These are phyloP conservation scores for Kazachstania africana DNA, from an alignment of 805 yeast species.

Conservation along the genomic window DNA sequence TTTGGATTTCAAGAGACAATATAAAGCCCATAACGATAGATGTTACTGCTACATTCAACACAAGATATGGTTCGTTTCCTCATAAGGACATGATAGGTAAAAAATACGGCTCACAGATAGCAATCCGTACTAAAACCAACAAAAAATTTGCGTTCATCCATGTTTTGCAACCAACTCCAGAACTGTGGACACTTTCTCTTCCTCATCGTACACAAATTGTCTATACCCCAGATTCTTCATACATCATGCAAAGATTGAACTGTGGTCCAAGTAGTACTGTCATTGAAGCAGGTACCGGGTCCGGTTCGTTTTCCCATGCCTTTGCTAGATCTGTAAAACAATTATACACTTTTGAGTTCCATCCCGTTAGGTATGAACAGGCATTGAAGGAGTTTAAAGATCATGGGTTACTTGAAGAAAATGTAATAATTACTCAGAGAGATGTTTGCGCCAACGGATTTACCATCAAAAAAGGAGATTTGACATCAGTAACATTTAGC, in stretches of 20 bases:
- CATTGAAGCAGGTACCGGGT: conserved; percentile 96
- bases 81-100: conserved; percentile 74
- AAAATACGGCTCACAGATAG: conserved; percentile 75
- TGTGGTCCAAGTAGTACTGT: conserved; percentile 67
- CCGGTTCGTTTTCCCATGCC: conserved; percentile 91
- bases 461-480: conserved; percentile 29
- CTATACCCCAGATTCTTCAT: conserved; percentile 89
- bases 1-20: conserved; percentile 71
- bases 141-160: conserved; percentile 65
- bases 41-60: conserved; percentile 53
- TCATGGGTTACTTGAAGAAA: conserved; percentile 46
- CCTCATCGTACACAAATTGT: conserved; percentile 98
- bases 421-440: conserved; percentile 69
- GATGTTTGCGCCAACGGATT: conserved; percentile 91
- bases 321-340: conserved; percentile 76
- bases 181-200: conserved; percentile 87
- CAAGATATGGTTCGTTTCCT: conserved; percentile 84
- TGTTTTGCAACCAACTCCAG: conserved; percentile 84
- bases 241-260: conserved; percentile 70
- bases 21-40: conserved; percentile 63
- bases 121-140: conserved; percentile 49
- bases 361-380: conserved; percentile 67
- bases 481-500: conserved; percentile 14
- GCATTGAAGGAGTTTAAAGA: conserved; percentile 66
- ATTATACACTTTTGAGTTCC: conserved; percentile 83